These are phyloP conservation scores for Colletotrichum gloeosporioides DNA, from an alignment of 2,329 filamentous ascomycete species.

Conservation along the genomic window DNA sequence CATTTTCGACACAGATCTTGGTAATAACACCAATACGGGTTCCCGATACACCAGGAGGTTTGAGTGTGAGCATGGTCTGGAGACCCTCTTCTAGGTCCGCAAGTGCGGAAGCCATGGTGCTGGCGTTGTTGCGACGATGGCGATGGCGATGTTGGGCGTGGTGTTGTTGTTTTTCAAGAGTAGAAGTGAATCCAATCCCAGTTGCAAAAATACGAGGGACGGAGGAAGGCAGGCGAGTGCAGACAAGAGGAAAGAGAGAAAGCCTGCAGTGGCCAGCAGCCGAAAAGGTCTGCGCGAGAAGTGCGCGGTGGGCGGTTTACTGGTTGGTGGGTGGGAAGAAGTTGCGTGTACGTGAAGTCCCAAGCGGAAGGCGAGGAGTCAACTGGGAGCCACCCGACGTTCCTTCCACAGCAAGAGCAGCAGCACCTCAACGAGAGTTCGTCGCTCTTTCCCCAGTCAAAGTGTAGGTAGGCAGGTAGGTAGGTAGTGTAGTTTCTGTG, in stretches of 20 bases:
- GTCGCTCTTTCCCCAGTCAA: constrained; percentile 14
- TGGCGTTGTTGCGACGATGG: background rate
- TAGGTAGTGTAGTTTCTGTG: background rate
- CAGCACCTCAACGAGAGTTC: background rate
- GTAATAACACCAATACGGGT: constrained; percentile 91
- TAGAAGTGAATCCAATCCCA: background rate
- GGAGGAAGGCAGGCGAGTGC: background rate
- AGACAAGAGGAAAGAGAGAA: background rate
- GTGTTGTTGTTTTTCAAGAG: background rate
- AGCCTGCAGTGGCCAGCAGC: background rate
- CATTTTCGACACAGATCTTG: constrained; percentile 83
- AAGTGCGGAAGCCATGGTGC: constrained; percentile 76
- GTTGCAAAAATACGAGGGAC: constrained; percentile 7
- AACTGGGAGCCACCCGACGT: background rate
- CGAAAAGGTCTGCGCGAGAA: background rate
- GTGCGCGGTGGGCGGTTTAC: constrained; percentile 10
- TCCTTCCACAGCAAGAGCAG: constrained; percentile 1
- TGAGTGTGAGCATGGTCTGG: constrained; percentile 89
- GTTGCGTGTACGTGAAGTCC: constrained; percentile 8
- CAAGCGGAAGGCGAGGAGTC: background rate
- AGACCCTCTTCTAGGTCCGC: constrained; percentile 89
- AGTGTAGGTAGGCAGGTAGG: background rate
- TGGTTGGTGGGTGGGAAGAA: background rate
- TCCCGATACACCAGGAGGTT: constrained; percentile 92
- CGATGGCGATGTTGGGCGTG: background rate